A percentile compares a stretch with the other conserved stretches of the same genome.
These are phyloP conservation scores for Penicillium canariense DNA, from an alignment of 495 filamentous ascomycete species.

Conservation along the genomic window DNA sequence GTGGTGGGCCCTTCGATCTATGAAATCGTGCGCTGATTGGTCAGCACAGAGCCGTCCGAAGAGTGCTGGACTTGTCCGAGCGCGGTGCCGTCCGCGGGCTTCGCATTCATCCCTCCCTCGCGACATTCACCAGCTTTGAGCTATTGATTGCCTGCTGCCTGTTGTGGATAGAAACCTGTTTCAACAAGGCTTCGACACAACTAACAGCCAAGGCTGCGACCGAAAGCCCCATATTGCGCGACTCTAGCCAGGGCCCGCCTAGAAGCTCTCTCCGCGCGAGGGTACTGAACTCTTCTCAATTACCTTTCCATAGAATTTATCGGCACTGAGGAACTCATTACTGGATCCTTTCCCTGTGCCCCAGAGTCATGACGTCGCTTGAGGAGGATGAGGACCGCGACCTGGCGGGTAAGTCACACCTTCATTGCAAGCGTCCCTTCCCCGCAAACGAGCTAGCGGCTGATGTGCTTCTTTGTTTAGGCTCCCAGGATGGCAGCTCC, in stretches of 20 bases:
- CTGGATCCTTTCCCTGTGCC: neutral
- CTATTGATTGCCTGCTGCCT: neutral
- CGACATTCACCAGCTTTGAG: neutral
- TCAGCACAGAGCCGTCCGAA: neutral
- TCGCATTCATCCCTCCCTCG: neutral
- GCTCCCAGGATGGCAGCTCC: constrained; percentile 62
- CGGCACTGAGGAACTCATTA: neutral
- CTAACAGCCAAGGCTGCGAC: neutral
- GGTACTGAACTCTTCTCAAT: neutral
- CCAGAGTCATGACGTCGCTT: constrained; percentile 29
- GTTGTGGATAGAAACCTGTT: neutral
- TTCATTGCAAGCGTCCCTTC: neutral
- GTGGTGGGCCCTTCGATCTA: neutral
- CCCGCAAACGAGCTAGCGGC: neutral
- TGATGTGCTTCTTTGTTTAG: constrained; percentile 25
- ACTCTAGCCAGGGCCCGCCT: neutral
- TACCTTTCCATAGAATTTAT: neutral
- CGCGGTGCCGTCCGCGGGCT: neutral
- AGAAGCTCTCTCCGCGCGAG: neutral
- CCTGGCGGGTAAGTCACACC: constrained; percentile 42
- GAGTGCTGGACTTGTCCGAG: neutral
- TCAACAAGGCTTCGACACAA: neutral
- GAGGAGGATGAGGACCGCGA: constrained; percentile 56
- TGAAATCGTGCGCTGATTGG: neutral
- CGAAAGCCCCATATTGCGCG: neutral